Conservation (phyloP, 75 land plant genomes). For the Pinus tabuliformis region DNA sequence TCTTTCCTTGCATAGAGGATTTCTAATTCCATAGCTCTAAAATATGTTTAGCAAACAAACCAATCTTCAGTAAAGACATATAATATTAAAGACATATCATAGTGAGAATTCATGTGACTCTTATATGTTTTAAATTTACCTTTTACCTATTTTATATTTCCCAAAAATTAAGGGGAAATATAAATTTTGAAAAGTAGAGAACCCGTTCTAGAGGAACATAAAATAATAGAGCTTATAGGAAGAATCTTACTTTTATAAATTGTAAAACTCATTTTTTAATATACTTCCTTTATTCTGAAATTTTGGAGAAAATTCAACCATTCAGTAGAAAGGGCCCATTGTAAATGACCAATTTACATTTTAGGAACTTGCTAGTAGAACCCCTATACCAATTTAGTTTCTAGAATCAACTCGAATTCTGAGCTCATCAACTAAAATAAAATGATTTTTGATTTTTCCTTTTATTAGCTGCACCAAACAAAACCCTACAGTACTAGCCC, state of each 20-base stretch:
- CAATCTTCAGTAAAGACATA: neutral
- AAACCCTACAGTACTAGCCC: too few relatives aligned
- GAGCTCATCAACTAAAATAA: neutral
- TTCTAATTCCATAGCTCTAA: conserved; percentile 61
- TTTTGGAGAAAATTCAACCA: neutral
- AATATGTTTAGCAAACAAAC: conserved; percentile 38
- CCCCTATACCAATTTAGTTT: too few relatives aligned
- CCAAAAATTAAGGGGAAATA: neutral
- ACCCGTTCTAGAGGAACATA: neutral
- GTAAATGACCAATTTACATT: neutral
- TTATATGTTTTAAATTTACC: neutral
- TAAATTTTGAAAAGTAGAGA: neutral
- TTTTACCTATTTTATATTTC: neutral
- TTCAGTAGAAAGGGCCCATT: neutral
- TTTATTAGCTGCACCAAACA: too few relatives aligned
- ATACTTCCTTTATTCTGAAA: neutral
- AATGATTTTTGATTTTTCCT: neutral
- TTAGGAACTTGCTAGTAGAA: too few relatives aligned
- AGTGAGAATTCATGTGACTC: neutral
- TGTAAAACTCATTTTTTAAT: neutral
- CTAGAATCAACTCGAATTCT: neutral
- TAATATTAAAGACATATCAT: neutral
- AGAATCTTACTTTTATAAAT: neutral
- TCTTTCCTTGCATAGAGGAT: conserved; percentile 46
- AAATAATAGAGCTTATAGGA: neutral